Evolutionary conservation across 805 yeast genomes (phyloP).

Genomic region (Saturnispora diversa): DNA sequence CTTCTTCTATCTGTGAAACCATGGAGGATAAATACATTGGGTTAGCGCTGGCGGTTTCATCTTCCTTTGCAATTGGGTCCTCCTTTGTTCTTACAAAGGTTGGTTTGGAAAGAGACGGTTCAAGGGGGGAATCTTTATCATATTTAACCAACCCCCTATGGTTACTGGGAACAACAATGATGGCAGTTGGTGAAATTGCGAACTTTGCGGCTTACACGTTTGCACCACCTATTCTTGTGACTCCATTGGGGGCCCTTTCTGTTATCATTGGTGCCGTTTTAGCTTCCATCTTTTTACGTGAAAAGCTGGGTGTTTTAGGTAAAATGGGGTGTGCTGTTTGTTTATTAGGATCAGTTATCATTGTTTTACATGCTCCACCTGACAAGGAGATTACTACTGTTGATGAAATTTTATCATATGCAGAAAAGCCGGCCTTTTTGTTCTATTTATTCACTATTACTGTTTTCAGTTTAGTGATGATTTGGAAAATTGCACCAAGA

Average conservation of each 20-base stretch:
- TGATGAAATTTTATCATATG: constrained; percentile 77
- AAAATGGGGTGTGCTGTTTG: constrained; percentile 92
- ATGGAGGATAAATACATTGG: constrained; percentile 86
- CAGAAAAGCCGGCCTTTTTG: constrained; percentile 69
- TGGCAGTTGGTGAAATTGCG: constrained; percentile 89
- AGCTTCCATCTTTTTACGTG: constrained; percentile 77
- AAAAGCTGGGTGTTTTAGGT: constrained; percentile 80
- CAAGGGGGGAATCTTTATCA: constrained; percentile 64
- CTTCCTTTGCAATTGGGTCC: constrained; percentile 84
- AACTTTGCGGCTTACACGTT: constrained; percentile 92
- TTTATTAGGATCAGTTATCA: constrained; percentile 77
- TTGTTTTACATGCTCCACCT: constrained; percentile 89
- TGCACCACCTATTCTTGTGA: constrained; percentile 88
- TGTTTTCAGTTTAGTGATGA: constrained; percentile 65
- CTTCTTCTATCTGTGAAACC: constrained; percentile 6
- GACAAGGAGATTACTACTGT: constrained; percentile 84
- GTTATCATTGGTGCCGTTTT: constrained; percentile 88
- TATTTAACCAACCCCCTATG: constrained; percentile 80
- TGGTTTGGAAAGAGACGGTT: constrained; percentile 64
- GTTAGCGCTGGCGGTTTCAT: constrained; percentile 75
- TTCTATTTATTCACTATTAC: constrained; percentile 57
- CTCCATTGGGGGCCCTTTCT: constrained; percentile 85
- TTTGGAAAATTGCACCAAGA: constrained; percentile 72
- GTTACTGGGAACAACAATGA: constrained; percentile 88
- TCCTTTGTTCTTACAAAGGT: constrained; percentile 84